Evolutionary conservation across 2,329 filamentous ascomycete species (phyloP).

Genomic region (Cytospora chrysosperma): DNA sequence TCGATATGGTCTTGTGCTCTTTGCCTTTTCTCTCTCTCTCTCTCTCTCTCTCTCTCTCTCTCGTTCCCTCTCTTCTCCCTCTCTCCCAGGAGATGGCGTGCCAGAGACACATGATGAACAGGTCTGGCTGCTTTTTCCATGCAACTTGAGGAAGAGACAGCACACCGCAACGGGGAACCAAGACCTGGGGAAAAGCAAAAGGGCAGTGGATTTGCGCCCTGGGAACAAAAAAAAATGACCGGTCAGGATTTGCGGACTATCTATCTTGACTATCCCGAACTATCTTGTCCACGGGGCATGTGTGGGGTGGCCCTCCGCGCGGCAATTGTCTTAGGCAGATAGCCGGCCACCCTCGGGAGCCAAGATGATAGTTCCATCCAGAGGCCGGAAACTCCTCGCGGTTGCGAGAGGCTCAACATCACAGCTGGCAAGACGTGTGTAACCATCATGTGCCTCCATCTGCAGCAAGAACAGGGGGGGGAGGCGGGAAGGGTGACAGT

Average conservation of each 20-base stretch:
- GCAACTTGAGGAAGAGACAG: not conserved
- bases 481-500: not conserved
- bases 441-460: constrained; percentile 4
- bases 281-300: not conserved
- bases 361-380: not conserved
- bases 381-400: not conserved
- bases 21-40: not conserved
- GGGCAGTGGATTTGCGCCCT: not conserved
- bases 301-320: not conserved
- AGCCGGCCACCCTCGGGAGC: constrained; percentile 2
- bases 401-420: not conserved
- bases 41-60: too few species aligned
- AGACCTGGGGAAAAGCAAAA: not conserved
- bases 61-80: too few species aligned
- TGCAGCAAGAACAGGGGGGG: not conserved
- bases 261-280: not conserved
- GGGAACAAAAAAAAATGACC: not conserved
- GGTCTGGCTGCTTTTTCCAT: not conserved
- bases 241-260: not conserved
- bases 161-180: not conserved
- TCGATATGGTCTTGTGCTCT: too few species aligned
- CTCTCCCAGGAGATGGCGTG: not conserved
- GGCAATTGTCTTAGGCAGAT: not conserved
- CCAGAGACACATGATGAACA: not conserved
- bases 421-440: not conserved